These are phyloP conservation scores for Boletus smithii DNA, from an alignment of 1,284 basidiomycete species.

Conservation along the genomic window DNA sequence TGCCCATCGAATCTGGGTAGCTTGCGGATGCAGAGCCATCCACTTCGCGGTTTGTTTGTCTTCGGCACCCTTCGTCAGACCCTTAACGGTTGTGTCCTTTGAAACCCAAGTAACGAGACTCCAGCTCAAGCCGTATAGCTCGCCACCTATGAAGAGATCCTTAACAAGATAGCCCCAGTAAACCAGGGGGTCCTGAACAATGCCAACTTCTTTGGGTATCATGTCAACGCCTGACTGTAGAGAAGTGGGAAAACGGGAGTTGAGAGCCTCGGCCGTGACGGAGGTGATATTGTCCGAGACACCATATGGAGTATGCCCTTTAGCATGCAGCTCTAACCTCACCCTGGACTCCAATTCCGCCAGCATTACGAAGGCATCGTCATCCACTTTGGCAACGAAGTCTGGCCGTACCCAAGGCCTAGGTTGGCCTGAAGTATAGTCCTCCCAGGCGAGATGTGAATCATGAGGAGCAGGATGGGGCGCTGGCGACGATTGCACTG, in stretches of 20 bases:
- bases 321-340: conserved; percentile 64
- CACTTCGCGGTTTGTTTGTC: conserved; percentile 95
- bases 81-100: conserved; percentile 64
- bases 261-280: conserved; percentile 1
- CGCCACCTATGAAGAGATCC: conserved; percentile 94
- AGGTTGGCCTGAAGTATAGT: conserved; percentile 42
- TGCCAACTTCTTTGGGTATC: conserved; percentile 3
- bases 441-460: conserved; percentile 52
- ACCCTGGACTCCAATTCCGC: conserved; percentile 87
- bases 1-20: conserved; percentile 79
- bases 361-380: conserved; percentile 92
- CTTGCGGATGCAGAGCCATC: conserved; percentile 87
- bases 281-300: conserved; percentile 11
- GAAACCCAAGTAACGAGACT: conserved; percentile 89
- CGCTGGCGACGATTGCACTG: conserved; percentile 49
- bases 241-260: background rate
- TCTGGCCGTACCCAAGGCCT: conserved; percentile 77
- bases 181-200: conserved; percentile 64
- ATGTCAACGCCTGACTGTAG: background rate
- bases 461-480: conserved; percentile 67
- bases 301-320: conserved; percentile 31
- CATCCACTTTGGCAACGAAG: conserved; percentile 90
- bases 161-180: conserved; percentile 97
- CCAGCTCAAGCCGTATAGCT: conserved; percentile 89
- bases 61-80: conserved; percentile 80